These are phyloP conservation scores for Chaetomium sp. DNA, from an alignment of 2,329 filamentous ascomycete genomes.

Conservation along the genomic window DNA sequence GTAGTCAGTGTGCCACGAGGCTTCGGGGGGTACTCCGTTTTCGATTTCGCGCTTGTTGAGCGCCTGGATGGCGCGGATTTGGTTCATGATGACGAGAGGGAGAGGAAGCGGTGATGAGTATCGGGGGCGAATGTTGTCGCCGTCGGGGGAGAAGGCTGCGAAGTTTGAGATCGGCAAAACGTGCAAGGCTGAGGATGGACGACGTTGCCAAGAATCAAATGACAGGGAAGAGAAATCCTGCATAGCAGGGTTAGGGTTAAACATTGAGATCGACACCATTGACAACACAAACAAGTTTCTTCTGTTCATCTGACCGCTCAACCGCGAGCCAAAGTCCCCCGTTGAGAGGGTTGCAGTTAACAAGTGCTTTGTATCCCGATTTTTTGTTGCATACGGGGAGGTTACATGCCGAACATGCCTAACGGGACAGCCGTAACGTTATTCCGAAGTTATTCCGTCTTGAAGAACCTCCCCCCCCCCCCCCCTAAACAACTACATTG, in stretches of 20 bases:
- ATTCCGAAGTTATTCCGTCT: too few relatives aligned
- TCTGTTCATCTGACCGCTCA: too few relatives aligned
- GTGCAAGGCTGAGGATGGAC: neutral
- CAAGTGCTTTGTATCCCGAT: too few relatives aligned
- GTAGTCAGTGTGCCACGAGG: conserved; percentile 96
- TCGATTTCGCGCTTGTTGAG: conserved; percentile 95
- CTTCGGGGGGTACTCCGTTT: conserved; percentile 76
- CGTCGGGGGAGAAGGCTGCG: neutral
- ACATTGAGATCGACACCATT: neutral
- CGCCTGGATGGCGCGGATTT: conserved; percentile 83
- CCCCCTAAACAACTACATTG: too few relatives aligned
- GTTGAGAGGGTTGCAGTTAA: too few relatives aligned
- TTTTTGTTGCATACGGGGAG: too few relatives aligned
- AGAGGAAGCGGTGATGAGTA: neutral
- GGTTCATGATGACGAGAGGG: conserved; percentile 61
- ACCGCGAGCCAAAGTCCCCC: too few relatives aligned
- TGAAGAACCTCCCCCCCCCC: too few relatives aligned
- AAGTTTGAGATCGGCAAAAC: neutral
- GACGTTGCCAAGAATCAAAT: conserved; percentile 6
- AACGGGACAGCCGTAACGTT: too few relatives aligned
- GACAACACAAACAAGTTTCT: too few relatives aligned
- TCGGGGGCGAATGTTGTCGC: neutral
- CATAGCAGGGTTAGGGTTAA: conserved; percentile 7
- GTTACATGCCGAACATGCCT: too few relatives aligned
- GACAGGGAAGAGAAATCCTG: neutral